Evolutionary conservation across 2,329 filamentous ascomycete genomes (phyloP), one percentile per base, ranked within the genome.

Genomic region (Tolypocladium ovalisporum): DNA sequence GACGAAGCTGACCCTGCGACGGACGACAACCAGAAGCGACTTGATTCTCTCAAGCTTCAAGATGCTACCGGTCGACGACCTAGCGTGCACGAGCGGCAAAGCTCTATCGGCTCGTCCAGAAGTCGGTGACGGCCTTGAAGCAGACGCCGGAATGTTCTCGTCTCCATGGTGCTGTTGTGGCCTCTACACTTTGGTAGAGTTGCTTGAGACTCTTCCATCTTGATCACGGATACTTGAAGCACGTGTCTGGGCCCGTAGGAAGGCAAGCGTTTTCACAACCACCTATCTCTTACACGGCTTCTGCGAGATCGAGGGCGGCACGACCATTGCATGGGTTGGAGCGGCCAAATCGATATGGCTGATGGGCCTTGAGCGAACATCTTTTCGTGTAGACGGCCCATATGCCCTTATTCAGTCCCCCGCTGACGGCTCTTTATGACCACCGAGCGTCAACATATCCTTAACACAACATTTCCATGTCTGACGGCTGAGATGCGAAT

Each of bases 1-100:
- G 89, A 95, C 63, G 91, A 96, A 66, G 80, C 87, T 40, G 91
- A 97, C 71, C 83, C 86, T 4, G 80, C 86, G 55, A 86, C 88
- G 54, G 89, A 93, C 65, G 90, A 94, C 66, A 93, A 87, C 70
- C 87, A 90, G 73, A 89, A 92, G 75, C 83, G 90, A 64, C 80
- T 97, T 63, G 90, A 97, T 73, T 92, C 90, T 55, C 79, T 97
- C 65, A 91, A 94, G 71, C 79, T 97, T 67, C 89, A 96, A 70
- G 93, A 97, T 72, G 89, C 81, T 65, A 62, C 66, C 37, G 86
- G 89, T 64, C 79, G 82, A 64, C 79, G 79, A 61, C 76, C 79
- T 34, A 70, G 69, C 53, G 67, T 75, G 58, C 82, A 84, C 64
- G 84, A 86, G 68, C 79, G 82, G 63, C 81, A 86, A 70, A 79